Base-by-base conservation (phyloP, 2,329 filamentous ascomycete genomes). In the Diplodia sapinea region DNA sequence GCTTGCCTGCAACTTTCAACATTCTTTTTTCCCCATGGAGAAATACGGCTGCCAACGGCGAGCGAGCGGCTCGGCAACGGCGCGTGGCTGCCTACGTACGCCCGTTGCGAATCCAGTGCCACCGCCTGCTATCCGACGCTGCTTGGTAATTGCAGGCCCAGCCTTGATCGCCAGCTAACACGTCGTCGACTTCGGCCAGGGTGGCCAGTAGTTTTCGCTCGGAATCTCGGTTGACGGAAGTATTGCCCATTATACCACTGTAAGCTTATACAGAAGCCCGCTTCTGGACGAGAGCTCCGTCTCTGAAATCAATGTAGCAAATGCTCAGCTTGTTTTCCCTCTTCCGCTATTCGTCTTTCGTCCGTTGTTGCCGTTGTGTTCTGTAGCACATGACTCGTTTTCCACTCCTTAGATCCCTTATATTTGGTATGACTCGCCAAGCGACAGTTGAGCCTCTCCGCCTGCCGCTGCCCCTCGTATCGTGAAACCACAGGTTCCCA, bases 401-500 rank as follows among this genome's bases (percentile, higher is more conserved):
- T 29, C 6, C 47, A 26, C 40, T 63, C 43, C 17, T 38, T 52
- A 38, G n/a, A 47, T 63, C 59, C 59, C 59, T 52, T 52, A 51
- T 51, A 63, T 63, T 63, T 50, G 15, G 47, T 63, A 51, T 63
- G 59, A 63, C 59, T 63, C 59, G 59, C 47, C 59, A 63, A 26
- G 59, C 47, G 59, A 63, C 59, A 26, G n/a, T 15, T 63, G 47
- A 61, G 40, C 40, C 57, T 49, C 40, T 43, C 40, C n/a, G 26
- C 13, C 23, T 43, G 31, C 23, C 29, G 40, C 57, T 63, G n/a
- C 26, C n/a, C 20, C 47, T 63, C 59, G 59, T 63, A 63, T 63
- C 17, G 31, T 49, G 59, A 63, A 63, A 63, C 59, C 20, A 26
- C 9, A 38, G 47, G 5, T n/a, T 36, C 17, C 40, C 38, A 50